These are phyloP conservation scores for Ulmus americana DNA, from an alignment of 331 rosid species.

Conservation along the genomic window DNA sequence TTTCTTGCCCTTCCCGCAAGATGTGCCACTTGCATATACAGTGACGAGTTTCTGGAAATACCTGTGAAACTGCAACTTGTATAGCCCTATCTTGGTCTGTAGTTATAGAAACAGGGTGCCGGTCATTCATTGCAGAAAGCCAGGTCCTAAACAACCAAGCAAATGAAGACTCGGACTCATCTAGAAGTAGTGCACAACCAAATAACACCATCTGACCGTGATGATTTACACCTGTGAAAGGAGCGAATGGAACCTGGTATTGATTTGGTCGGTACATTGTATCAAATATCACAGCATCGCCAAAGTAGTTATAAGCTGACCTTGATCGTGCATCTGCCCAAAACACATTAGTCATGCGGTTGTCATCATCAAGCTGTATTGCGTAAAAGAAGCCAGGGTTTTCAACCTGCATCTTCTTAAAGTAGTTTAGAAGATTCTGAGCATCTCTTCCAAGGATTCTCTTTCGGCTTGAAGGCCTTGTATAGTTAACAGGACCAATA, in stretches of 20 bases:
- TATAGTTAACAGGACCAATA: constrained; percentile 29
- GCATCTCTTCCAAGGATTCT: constrained; percentile 71
- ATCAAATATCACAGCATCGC: constrained; percentile 74
- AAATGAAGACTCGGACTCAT: constrained; percentile 69
- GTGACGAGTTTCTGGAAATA: constrained; percentile 56
- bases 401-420: constrained; percentile 72
- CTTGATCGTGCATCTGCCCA: constrained; percentile 81
- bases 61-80: constrained; percentile 53
- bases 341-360: constrained; percentile 66
- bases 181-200: constrained; percentile 72
- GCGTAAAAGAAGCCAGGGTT: constrained; percentile 70
- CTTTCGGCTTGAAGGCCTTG: constrained; percentile 40
- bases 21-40: constrained; percentile 84
- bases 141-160: constrained; percentile 68
- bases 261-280: constrained; percentile 74
- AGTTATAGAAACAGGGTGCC: constrained; percentile 59
- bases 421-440: constrained; percentile 67
- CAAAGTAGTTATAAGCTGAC: constrained; percentile 59
- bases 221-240: constrained; percentile 71
- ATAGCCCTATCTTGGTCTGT: constrained; percentile 82
- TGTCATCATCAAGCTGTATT: constrained; percentile 72
- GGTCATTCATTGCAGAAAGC: constrained; percentile 69
- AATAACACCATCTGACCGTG: constrained; percentile 69
- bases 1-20: constrained; percentile 76
- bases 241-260: constrained; percentile 72